These are phyloP conservation scores for Thielaviopsis euricoi DNA, from an alignment of 2,329 filamentous ascomycete species.

Conservation along the genomic window DNA sequence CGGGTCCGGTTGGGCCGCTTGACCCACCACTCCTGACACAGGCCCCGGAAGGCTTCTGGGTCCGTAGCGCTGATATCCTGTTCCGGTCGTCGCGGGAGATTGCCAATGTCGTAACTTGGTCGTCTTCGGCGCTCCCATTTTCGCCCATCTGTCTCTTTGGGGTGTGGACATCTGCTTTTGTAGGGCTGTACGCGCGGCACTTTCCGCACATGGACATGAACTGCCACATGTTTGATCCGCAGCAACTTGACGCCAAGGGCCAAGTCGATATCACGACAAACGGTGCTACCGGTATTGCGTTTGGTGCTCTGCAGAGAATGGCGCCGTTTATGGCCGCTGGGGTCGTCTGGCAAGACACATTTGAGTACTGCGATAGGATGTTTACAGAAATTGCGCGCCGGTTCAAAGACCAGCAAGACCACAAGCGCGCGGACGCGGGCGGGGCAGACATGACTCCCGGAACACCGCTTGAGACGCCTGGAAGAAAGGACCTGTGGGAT, in stretches of 20 bases:
- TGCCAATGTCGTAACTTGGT: constrained; percentile 46
- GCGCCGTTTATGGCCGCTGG: constrained; percentile 38
- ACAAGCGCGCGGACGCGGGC: constrained; percentile 5
- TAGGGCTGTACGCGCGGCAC: constrained; percentile 47
- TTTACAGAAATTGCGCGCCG: constrained; percentile 22
- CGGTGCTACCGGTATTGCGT: constrained; percentile 30
- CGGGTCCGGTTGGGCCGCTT: constrained; percentile 34
- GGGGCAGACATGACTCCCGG: constrained; percentile 18
- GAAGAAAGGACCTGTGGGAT: constrained; percentile 11
- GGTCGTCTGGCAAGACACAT: constrained; percentile 35
- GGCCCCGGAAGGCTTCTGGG: constrained; percentile 36
- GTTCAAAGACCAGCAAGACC: constrained; percentile 25
- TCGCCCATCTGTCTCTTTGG: constrained; percentile 53
- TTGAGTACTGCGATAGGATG: constrained; percentile 36
- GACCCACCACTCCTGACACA: constrained; percentile 21
- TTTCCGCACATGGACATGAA: constrained; percentile 53
- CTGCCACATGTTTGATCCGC: constrained; percentile 30
- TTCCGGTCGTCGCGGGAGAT: constrained; percentile 48
- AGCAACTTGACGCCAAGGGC: constrained; percentile 16
- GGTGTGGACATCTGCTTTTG: constrained; percentile 49
- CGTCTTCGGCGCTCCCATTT: constrained; percentile 44
- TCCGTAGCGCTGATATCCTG: constrained; percentile 41
- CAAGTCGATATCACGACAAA: constrained; percentile 19
- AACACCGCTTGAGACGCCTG: constrained; percentile 19
- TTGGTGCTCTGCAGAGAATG: constrained; percentile 35